A percentile compares a stretch with the other conserved stretches of the same genome.
Evolutionary conservation across 2,329 filamentous ascomycete genomes (phyloP).

Genomic region (Neofusicoccum umdonicola): DNA sequence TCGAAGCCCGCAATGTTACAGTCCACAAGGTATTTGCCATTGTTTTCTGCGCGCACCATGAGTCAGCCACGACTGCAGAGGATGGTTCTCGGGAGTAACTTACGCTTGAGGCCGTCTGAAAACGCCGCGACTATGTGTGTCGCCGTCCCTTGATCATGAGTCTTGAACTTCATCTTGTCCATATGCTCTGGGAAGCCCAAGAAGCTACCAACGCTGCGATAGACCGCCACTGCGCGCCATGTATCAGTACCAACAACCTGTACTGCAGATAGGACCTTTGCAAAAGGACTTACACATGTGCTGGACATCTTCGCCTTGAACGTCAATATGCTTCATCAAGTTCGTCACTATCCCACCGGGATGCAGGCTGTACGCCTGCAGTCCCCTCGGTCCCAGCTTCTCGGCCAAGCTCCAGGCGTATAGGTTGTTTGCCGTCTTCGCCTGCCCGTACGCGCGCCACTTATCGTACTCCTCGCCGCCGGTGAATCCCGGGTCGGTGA

Average conservation of each 20-base stretch:
- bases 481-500: constrained; percentile 22
- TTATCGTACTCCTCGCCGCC: constrained; percentile 14
- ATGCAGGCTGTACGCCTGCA: constrained; percentile 31
- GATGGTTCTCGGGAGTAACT: neutral
- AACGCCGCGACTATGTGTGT: constrained; percentile 34
- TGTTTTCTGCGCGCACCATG: constrained; percentile 16
- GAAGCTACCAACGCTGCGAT: constrained; percentile 25
- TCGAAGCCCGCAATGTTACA: constrained; percentile 23
- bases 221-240: constrained; percentile 19
- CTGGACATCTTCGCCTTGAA: constrained; percentile 21
- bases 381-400: constrained; percentile 25
- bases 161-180: constrained; percentile 22
- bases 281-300: constrained; percentile 19
- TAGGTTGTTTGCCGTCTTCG: constrained; percentile 27
- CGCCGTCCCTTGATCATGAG: constrained; percentile 28
- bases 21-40: constrained; percentile 30
- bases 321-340: constrained; percentile 22
- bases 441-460: constrained; percentile 23
- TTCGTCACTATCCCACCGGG: constrained; percentile 29
- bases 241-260: neutral
- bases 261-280: neutral
- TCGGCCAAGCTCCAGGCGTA: constrained; percentile 27
- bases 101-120: constrained; percentile 25
- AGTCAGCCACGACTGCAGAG: neutral
- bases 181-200: constrained; percentile 15